A percentile compares a stretch with the other conserved stretches of the same genome.
These are phyloP conservation scores for Aristolochia californica DNA, from an alignment of 164 flowering plant genomes.

Conservation along the genomic window DNA sequence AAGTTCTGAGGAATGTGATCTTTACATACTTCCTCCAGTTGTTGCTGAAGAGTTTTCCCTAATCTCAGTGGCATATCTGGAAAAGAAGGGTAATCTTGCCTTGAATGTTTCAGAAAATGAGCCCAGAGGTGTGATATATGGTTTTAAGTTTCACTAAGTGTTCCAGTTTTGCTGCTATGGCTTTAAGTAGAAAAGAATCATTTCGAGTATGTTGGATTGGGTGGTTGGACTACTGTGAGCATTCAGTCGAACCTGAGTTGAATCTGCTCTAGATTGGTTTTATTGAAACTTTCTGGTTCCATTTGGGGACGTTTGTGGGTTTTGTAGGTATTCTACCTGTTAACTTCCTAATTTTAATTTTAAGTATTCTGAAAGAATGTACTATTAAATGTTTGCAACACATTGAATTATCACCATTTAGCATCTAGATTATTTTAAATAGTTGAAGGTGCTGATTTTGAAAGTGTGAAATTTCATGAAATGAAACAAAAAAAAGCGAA, in stretches of 20 bases:
- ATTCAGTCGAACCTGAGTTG: background rate
- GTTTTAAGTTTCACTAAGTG: background rate
- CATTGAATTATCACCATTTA: too few relatives aligned
- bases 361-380: too few relatives aligned
- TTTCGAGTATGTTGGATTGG: background rate
- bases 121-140: constrained; percentile 6
- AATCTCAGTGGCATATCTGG: constrained; percentile 10
- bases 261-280: too few relatives aligned
- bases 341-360: too few relatives aligned
- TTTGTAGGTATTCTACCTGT: too few relatives aligned
- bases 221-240: background rate
- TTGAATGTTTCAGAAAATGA: background rate
- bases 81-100: background rate
- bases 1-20: constrained; percentile 2
- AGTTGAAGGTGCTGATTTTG: too few relatives aligned
- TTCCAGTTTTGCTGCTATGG: background rate
- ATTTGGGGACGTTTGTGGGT: too few relatives aligned
- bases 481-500: too few relatives aligned
- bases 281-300: too few relatives aligned
- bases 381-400: too few relatives aligned
- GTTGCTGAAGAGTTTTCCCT: constrained; percentile 2
- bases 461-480: too few relatives aligned
- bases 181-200: background rate
- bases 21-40: constrained; percentile 19
- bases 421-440: too few relatives aligned